Evolutionary conservation across 257 asterid species (phyloP).

Genomic region (Marsdenia floribunda): DNA sequence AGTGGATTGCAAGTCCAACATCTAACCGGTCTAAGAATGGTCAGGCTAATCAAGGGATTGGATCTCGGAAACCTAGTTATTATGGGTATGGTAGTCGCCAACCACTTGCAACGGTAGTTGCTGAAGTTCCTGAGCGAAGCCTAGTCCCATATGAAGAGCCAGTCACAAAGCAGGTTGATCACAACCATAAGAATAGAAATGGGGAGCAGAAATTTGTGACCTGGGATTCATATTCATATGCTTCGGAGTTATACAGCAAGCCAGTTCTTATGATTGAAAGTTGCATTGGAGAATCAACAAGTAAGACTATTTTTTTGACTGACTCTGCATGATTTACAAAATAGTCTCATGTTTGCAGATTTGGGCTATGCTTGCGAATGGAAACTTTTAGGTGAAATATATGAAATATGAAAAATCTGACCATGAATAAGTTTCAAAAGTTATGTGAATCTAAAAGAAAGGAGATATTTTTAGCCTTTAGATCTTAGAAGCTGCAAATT

Average conservation of each 20-base stretch:
- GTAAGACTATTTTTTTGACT: slow-evolving; percentile 24
- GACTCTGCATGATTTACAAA: not conserved
- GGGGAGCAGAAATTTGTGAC: slow-evolving; percentile 32
- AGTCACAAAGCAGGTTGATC: slow-evolving; percentile 36
- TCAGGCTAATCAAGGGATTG: slow-evolving; percentile 28
- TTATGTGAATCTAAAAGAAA: not conserved
- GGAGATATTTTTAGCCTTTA: not conserved
- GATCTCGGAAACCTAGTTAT: slow-evolving; percentile 25
- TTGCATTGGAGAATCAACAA: slow-evolving; percentile 28
- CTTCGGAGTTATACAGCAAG: slow-evolving; percentile 30
- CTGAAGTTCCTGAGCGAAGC: slow-evolving; percentile 33
- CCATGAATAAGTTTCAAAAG: not conserved
- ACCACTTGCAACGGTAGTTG: slow-evolving; percentile 23
- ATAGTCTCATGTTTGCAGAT: not conserved
- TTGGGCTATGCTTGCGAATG: not conserved
- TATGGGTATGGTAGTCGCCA: slow-evolving; percentile 26
- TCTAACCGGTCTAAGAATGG: slow-evolving; percentile 20
- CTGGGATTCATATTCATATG: slow-evolving; percentile 29
- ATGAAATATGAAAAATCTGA: not conserved
- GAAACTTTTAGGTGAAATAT: not conserved
- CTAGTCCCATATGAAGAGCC: slow-evolving; percentile 31
- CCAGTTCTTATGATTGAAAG: slow-evolving; percentile 28
- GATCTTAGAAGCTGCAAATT: not conserved
- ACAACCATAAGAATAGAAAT: slow-evolving; percentile 25
- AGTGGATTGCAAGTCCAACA: slow-evolving; percentile 45